A percentile compares a stretch with the other conserved stretches of the same genome.
Conservation (phyloP, 305 asterid genomes). For the Solanum hybrid region DNA sequence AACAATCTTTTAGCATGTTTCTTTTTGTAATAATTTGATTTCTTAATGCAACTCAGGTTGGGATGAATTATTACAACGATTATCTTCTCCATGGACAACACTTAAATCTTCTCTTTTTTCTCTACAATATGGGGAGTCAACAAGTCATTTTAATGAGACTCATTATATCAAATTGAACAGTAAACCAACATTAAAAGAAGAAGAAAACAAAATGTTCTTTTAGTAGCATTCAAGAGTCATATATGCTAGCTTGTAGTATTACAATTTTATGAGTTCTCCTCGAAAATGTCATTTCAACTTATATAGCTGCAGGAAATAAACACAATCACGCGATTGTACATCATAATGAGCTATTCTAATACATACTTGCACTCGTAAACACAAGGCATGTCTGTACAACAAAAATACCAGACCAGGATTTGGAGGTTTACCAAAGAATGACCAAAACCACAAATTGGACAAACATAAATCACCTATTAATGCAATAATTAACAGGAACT, state of each 20-base stretch:
- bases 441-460: neutral
- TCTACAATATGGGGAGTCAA: neutral
- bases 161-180: neutral
- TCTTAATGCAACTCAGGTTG: neutral
- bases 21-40: neutral
- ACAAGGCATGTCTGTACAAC: constrained; percentile 4
- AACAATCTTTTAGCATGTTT: neutral
- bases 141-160: neutral
- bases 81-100: neutral
- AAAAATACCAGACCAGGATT: constrained; percentile 2
- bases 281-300: neutral
- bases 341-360: neutral
- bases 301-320: neutral
- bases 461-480: neutral
- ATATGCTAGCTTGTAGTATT: neutral
- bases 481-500: neutral
- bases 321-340: neutral
- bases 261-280: neutral
- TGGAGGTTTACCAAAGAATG: constrained; percentile 1
- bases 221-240: constrained; percentile 1
- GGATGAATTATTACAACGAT: neutral
- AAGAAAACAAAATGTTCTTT: neutral
- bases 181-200: neutral
- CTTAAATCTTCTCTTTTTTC: neutral
- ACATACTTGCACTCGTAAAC: constrained; percentile 3